phyloP scores from a whole-genome alignment of 345 rosid species.

The Schrenkiella parvula region DNA sequence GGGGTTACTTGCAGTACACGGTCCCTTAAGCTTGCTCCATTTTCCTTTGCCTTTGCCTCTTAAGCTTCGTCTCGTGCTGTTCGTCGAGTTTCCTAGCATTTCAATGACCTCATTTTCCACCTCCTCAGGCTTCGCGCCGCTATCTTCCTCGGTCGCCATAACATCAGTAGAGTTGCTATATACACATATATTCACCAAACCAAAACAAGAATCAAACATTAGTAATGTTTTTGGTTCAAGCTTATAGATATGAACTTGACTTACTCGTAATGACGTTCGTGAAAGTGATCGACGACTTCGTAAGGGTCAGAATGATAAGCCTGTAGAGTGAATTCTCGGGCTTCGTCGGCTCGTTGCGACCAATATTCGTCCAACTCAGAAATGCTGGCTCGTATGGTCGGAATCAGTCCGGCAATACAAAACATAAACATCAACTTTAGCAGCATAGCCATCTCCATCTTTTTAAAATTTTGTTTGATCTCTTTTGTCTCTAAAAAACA shows the following conservation, averaged over 20 bases:
- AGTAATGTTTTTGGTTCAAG: constrained; percentile 1
- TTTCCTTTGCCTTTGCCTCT: constrained; percentile 27
- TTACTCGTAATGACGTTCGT: constrained; percentile 42
- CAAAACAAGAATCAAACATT: neutral
- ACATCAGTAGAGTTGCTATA: constrained; percentile 33
- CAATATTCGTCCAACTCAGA: constrained; percentile 55
- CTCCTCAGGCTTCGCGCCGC: neutral
- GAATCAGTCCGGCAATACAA: constrained; percentile 29
- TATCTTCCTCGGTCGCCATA: constrained; percentile 7
- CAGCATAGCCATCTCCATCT: constrained; percentile 32
- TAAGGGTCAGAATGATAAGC: constrained; percentile 56
- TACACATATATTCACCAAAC: neutral
- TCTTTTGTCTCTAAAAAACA: neutral
- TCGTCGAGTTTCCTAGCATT: constrained; percentile 43
- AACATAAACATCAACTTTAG: constrained; percentile 25
- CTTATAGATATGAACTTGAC: constrained; percentile 5
- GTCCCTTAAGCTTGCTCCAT: constrained; percentile 37
- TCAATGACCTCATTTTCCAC: constrained; percentile 36
- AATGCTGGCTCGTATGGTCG: constrained; percentile 35
- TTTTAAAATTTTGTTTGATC: neutral
- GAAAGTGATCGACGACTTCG: constrained; percentile 42
- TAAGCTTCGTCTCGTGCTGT: constrained; percentile 52
- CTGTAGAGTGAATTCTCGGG: constrained; percentile 29
- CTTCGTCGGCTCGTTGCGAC: constrained; percentile 39
- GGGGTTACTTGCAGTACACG: constrained; percentile 72